Percentiles rank a stretch among this genome's conserved stretches.
Evolutionary conservation across 2,329 filamentous ascomycete genomes (phyloP).

Genomic region (Sarocladiaceae sp.): DNA sequence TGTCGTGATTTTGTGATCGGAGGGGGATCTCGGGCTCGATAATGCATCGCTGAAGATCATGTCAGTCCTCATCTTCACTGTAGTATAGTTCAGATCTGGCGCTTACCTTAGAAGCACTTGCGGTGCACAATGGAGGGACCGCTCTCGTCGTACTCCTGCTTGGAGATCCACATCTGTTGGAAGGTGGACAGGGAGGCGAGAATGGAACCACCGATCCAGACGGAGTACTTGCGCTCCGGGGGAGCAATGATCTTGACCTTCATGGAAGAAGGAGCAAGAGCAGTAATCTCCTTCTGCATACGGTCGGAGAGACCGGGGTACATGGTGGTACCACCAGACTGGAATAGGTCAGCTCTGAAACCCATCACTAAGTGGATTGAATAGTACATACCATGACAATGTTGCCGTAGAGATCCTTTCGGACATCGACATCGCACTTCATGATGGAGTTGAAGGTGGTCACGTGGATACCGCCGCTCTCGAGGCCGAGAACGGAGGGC

Average conservation of each 20-base stretch:
- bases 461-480: conserved; percentile 98
- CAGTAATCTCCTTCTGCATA: conserved; percentile 99
- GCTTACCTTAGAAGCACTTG: conserved; percentile 98
- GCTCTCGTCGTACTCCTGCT: conserved; percentile 99
- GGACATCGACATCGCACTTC: conserved; percentile 99
- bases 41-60: conserved; percentile 20
- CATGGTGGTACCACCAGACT: conserved; percentile 99
- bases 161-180: conserved; percentile 99
- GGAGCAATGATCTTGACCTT: conserved; percentile 99
- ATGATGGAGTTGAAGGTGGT: conserved; percentile 99
- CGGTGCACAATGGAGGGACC: conserved; percentile 99
- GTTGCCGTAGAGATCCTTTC: conserved; percentile 99
- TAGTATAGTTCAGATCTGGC: background rate
- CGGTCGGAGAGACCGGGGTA: conserved; percentile 99
- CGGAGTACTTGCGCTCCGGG: conserved; percentile 99
- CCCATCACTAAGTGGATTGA: background rate
- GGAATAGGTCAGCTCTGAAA: conserved; percentile 26
- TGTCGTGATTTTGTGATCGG: conserved; percentile 32
- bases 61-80: conserved; percentile 18
- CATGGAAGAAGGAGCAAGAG: conserved; percentile 98
- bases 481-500: conserved; percentile 95
- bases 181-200: conserved; percentile 98
- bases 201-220: conserved; percentile 99
- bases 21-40: conserved; percentile 18
- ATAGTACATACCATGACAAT: conserved; percentile 90